Evolutionary conservation across 75 land plant species (phyloP).

Genomic region (Selaginella tamariscina): DNA sequence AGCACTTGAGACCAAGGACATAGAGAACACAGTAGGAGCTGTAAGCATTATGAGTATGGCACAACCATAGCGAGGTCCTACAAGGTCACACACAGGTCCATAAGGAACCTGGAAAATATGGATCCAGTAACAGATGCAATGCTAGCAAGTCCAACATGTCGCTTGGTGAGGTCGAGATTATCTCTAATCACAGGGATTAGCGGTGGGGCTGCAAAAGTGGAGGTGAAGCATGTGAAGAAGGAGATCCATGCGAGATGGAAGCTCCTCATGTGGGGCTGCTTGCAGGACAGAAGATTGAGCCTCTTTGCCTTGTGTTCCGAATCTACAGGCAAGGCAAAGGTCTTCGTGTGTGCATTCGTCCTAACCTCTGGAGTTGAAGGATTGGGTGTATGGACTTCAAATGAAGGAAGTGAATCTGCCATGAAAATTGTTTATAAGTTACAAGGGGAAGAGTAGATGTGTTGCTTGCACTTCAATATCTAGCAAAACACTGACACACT

Average conservation of each 20-base stretch:
- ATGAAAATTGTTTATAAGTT: no score
- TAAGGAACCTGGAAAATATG: conserved; percentile 57
- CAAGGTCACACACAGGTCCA: conserved; percentile 74
- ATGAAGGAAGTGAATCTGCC: no score
- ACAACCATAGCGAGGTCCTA: conserved; percentile 71
- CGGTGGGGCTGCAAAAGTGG: conserved; percentile 85
- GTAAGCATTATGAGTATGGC: conserved; percentile 58
- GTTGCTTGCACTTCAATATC: no score
- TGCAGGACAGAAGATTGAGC: conserved; percentile 40
- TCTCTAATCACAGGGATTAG: conserved; percentile 79
- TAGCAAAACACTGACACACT: no score
- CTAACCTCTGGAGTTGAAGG: no score
- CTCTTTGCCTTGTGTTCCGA: conserved; percentile 74
- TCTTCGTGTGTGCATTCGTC: no score
- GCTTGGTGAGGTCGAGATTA: conserved; percentile 55
- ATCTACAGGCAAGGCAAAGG: conserved; percentile 81
- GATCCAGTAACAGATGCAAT: conserved; percentile 76
- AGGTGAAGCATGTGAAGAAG: conserved; percentile 78
- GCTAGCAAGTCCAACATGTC: conserved; percentile 66
- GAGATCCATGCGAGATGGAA: conserved; percentile 85
- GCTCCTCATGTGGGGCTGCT: conserved; percentile 65
- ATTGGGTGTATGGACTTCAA: no score
- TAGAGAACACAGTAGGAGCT: conserved; percentile 73
- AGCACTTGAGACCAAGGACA: conserved; percentile 39
- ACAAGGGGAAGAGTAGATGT: no score